Percentiles rank a stretch among this genome's conserved stretches.
Evolutionary conservation across 2,329 filamentous ascomycete genomes (phyloP).

Genomic region (Aureobasidium musti): DNA sequence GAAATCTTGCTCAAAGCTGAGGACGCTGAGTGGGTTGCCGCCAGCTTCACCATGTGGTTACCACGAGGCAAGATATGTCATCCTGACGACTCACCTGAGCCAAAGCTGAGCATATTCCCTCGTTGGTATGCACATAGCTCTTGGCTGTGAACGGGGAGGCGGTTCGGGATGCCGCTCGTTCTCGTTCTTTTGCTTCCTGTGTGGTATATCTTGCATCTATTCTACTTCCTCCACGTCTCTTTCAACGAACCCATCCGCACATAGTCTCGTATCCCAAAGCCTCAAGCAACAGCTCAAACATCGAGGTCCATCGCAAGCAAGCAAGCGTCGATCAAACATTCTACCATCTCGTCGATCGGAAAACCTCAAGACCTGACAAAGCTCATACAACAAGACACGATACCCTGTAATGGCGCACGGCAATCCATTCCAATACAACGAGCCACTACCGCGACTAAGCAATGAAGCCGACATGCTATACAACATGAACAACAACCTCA

Average conservation of each 20-base stretch:
- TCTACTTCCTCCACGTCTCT: neutral
- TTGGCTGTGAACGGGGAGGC: neutral
- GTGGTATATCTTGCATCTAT: neutral
- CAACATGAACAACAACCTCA: neutral
- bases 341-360: neutral
- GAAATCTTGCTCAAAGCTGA: neutral
- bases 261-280: too few relatives aligned
- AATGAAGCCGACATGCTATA: neutral
- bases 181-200: neutral
- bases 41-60: neutral
- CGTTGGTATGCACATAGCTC: neutral
- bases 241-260: neutral
- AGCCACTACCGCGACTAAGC: neutral
- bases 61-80: slow-evolving; percentile 9
- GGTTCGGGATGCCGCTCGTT: neutral
- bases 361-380: neutral
- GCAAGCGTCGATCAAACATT: neutral
- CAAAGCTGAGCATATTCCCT: neutral
- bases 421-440: neutral
- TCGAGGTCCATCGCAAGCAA: neutral
- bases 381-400: neutral
- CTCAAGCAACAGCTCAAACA: neutral
- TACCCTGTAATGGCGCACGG: neutral
- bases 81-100: slow-evolving; percentile 2
- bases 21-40: neutral